Evolutionary conservation across 768 basidiomycete species (phyloP).

Genomic region (Mycena vitilis): DNA sequence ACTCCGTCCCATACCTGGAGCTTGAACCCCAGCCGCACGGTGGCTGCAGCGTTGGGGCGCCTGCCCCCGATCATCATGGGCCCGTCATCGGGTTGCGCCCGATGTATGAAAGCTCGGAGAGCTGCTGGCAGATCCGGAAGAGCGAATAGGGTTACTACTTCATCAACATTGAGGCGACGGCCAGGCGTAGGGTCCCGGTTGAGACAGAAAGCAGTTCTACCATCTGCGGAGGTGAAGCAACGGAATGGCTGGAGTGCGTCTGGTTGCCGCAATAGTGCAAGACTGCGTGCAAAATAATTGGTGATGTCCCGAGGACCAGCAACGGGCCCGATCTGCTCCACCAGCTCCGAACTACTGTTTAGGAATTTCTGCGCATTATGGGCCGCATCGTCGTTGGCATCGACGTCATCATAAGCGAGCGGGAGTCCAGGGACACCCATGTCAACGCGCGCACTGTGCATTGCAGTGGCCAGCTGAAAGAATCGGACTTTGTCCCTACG

Average conservation of each 20-base stretch:
- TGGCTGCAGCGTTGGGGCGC: neutral
- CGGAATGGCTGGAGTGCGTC: conserved; percentile 17
- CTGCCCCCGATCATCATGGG: conserved; percentile 4
- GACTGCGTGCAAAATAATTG: neutral
- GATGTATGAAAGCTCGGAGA: conserved; percentile 1
- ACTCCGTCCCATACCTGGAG: conserved; percentile 30
- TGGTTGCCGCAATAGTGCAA: neutral
- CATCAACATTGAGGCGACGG: conserved; percentile 16
- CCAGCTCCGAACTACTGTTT: neutral
- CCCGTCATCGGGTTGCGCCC: neutral
- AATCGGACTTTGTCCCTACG: neutral
- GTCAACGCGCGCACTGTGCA: neutral
- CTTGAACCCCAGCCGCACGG: neutral
- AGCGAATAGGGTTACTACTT: conserved; percentile 8
- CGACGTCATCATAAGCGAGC: neutral
- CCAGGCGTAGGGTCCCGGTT: conserved; percentile 14
- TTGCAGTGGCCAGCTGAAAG: neutral
- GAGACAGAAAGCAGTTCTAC: conserved; percentile 26
- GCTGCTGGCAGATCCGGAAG: conserved; percentile 23
- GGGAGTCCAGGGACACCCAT: neutral
- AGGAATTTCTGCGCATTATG: neutral
- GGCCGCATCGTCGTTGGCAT: neutral
- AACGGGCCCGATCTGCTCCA: neutral
- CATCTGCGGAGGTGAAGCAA: conserved; percentile 7
- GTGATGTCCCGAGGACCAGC: neutral